Evolutionary conservation across 2,329 filamentous ascomycete genomes (phyloP).

Genomic region (Myriosclerotinia duriaeana): DNA sequence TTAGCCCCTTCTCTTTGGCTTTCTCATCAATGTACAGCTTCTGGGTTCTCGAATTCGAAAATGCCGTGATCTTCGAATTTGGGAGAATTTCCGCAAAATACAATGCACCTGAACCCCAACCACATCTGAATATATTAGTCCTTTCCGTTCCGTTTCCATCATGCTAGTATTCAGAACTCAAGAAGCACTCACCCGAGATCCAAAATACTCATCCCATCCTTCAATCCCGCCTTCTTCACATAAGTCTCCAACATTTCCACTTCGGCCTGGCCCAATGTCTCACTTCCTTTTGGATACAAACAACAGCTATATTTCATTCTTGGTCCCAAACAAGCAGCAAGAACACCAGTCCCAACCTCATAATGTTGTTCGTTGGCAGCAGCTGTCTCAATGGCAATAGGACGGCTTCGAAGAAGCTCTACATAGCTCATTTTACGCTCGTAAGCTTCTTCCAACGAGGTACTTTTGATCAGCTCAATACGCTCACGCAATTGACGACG

Average conservation of each 20-base stretch:
- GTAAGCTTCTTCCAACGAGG: constrained; percentile 53
- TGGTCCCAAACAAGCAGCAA: constrained; percentile 61
- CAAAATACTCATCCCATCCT: constrained; percentile 41
- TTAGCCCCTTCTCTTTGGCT: constrained; percentile 55
- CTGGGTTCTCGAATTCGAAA: constrained; percentile 69
- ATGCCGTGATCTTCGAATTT: constrained; percentile 60
- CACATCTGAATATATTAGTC: constrained; percentile 51
- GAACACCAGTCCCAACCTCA: constrained; percentile 66
- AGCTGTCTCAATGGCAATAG: constrained; percentile 67
- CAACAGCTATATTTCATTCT: constrained; percentile 73
- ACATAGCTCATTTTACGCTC: constrained; percentile 65
- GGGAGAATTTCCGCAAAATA: constrained; percentile 67
- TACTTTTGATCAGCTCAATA: constrained; percentile 53
- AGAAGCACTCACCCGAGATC: constrained; percentile 32
- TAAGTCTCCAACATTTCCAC: constrained; percentile 64
- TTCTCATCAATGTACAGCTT: constrained; percentile 64
- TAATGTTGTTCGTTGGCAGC: constrained; percentile 70
- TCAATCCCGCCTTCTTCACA: constrained; percentile 53
- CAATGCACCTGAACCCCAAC: constrained; percentile 65
- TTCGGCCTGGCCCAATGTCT: constrained; percentile 66
- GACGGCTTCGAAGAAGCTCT: constrained; percentile 55
- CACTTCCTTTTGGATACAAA: constrained; percentile 60
- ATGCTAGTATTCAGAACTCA: constrained; percentile 20
- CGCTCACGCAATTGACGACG: constrained; percentile 64
- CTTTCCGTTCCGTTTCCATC: not conserved